Base-by-base conservation (phyloP, 2,329 filamentous ascomycete genomes). In the Hyphodiscus sp. region DNA sequence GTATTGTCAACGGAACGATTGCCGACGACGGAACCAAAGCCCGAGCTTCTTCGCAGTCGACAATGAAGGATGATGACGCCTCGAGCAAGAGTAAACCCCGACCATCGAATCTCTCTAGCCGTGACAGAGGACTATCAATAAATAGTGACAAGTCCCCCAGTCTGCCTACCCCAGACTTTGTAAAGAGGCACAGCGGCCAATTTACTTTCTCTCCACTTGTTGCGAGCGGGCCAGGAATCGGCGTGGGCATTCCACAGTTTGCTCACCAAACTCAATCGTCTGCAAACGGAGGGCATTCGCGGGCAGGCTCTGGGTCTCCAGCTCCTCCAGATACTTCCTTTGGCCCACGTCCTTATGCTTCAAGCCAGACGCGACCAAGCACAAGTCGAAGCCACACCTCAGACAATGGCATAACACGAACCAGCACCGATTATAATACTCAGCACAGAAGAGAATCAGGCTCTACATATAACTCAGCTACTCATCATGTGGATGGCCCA, bases 1-100 rank as follows among this genome's bases (percentile, higher is more conserved):
- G 83, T 18, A 87, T 96, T 52, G 80, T 91, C 69, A 95, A 95
- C 65, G 87, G 88, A 18, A 83, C 68, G 67, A 87, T 71, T 68
- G 82, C 59, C 41, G 53, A 55, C 43, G 47, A 47, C 16, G 55
- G 53, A 20, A 48, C 51, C 15, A 61, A 57, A 38, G 45, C 50
- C 16, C 52, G 58, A 50, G 54, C 45, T 20, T 61, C 57, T 23
- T 73, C 74, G 2, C 75, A 71, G 18, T 71, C 7, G 68, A 62
- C 26, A 50, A 38, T n/a, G 52, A 67, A 67, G 44, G 62, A 70
- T 13, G 68, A 68, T 18, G 63, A 70, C 10, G 66, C 65, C 49
- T 73, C 74, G 0, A 48, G 44, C n/a, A 54, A 53, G 45, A 48
- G 53, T 18, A 65, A 62, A 51, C 45, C 51, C 64, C 74, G 52